Evolutionary conservation across 2,329 filamentous ascomycete genomes (phyloP), one percentile per base, ranked within the genome.

Genomic region (Leptoxyphium fumago): DNA sequence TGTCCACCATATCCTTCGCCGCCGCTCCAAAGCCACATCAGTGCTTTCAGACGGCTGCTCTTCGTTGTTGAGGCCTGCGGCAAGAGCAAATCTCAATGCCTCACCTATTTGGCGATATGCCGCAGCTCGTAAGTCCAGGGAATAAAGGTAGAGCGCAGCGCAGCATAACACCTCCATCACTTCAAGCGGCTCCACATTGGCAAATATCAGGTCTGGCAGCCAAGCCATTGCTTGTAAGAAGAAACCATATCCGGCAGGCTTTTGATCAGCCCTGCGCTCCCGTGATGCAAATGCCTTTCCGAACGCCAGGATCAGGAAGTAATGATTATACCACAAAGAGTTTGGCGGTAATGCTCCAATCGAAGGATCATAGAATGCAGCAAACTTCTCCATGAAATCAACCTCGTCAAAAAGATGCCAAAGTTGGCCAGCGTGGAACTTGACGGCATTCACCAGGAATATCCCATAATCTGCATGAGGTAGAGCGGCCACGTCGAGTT

Each of bases 371-470:
- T 71, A 65, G 48, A 70, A 71, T 2, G 56, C 51, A 32, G 62
- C 57, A 8, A 71, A 54, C 3, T 61, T 58, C 5, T 50, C 51
- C 64, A 72, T 72, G 45, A 75, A 76, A 0, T 60, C 62, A 10
- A 65, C 61, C 41, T 75, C 72, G 18, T 77, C 71, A 38, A 75
- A 73, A 48, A 76, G 56, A 41, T 74, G 71, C 18, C 73, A 72
- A 2, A 75, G 53, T 28, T 73, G 72, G 2, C 68, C 66, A 44
- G 71, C 73, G 46, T 74, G 70, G 38, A 75, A 76, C 44, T 75
- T 74, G 45, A 75, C 71, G 0, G 70, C 67, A 46, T 73, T 74
- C 57, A 75, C 69, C 2, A 76, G 55, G 44, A 70, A 75, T 3
- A 71, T 57, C 4, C 70, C 69, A 50, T 70, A 66, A 50, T 76